Percentiles rank a stretch among this genome's conserved stretches.
Conservation (phyloP, 768 basidiomycete species). For the Lepiota subincarnata region DNA sequence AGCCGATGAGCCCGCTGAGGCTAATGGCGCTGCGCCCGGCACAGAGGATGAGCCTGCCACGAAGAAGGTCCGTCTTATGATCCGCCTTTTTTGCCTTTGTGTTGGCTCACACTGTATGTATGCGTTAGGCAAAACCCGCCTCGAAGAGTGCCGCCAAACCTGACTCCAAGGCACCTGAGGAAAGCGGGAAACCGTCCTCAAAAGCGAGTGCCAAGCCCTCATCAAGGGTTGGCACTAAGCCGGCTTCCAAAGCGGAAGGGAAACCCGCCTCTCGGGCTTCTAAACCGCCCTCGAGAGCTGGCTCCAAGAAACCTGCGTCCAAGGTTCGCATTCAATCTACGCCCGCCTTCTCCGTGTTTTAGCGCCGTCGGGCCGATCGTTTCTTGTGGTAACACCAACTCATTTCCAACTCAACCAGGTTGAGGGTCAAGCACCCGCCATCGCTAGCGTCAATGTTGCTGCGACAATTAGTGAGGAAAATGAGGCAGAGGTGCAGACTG, state of each 20-base stretch:
- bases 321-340: constrained; percentile 37
- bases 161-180: constrained; percentile 31
- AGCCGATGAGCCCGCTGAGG: constrained; percentile 25
- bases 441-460: constrained; percentile 27
- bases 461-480: constrained; percentile 58
- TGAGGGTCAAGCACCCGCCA: constrained; percentile 35
- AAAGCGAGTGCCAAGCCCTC: constrained; percentile 34
- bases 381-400: constrained; percentile 13
- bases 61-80: constrained; percentile 50
- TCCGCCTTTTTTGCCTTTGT: background rate
- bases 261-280: constrained; percentile 42
- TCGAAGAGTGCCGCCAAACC: constrained; percentile 39
- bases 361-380: background rate
- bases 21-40: constrained; percentile 30
- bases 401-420: constrained; percentile 24
- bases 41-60: constrained; percentile 46
- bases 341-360: constrained; percentile 7
- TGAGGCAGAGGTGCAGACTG: constrained; percentile 34
- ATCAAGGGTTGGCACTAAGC: constrained; percentile 36
- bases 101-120: background rate
- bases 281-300: constrained; percentile 56
- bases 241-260: constrained; percentile 34
- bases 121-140: constrained; percentile 36
- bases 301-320: constrained; percentile 61
- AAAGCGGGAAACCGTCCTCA: constrained; percentile 21